Conservation (phyloP, 2,329 filamentous ascomycete species). For the Fusarium anthophilum region DNA sequence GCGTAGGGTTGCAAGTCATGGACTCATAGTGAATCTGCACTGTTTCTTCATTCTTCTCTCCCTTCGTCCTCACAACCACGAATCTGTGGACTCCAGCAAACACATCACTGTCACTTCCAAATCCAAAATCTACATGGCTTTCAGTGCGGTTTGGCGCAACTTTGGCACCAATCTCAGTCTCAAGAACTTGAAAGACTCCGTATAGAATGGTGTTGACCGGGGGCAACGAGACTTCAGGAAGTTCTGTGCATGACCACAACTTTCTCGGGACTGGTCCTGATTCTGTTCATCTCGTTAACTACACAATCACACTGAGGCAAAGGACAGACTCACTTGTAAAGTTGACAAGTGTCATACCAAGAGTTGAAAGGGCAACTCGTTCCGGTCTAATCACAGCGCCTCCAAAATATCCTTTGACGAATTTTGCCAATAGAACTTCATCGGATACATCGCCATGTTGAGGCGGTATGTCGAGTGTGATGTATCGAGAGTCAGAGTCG, state of each 20-base stretch:
- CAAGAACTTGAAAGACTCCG: conserved; percentile 42
- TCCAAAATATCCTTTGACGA: conserved; percentile 45
- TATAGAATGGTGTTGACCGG: conserved; percentile 37
- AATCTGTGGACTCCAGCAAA: conserved; percentile 47
- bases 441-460: conserved; percentile 31
- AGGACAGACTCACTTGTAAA: conserved; percentile 24
- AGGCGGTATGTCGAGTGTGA: conserved; percentile 34
- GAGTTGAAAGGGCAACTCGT: conserved; percentile 20
- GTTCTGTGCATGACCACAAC: conserved; percentile 32
- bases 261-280: not conserved
- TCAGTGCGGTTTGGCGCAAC: not conserved
- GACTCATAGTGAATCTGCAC: conserved; percentile 37
- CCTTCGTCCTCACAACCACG: conserved; percentile 32
- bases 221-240: conserved; percentile 30
- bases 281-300: conserved; percentile 3
- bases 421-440: conserved; percentile 42
- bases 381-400: conserved; percentile 44
- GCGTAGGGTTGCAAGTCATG: conserved; percentile 41
- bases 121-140: conserved; percentile 45
- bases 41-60: not conserved
- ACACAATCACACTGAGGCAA: fast-evolving
- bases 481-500: conserved; percentile 38
- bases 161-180: conserved; percentile 7
- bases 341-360: conserved; percentile 13
- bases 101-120: conserved; percentile 35